Conservation (phyloP, 1,284 basidiomycete species). For the Leccinum fuscescens region DNA sequence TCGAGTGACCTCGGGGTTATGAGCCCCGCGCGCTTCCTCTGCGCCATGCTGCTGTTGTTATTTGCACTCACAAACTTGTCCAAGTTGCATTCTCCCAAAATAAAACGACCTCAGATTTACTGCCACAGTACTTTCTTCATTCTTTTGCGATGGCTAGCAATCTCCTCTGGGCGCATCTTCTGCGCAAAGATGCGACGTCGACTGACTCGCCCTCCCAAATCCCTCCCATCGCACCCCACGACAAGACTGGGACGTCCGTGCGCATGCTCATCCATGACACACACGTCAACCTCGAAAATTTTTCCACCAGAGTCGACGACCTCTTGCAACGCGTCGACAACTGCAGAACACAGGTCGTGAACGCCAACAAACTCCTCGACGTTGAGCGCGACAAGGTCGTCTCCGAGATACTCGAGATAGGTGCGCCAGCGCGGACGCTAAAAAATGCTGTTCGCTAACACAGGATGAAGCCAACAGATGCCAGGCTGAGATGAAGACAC, state of each 20-base stretch:
- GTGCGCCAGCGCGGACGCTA: conserved; percentile 25
- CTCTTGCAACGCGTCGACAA: conserved; percentile 42
- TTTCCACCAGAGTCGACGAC: conserved; percentile 48
- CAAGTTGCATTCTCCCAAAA: too few relatives aligned
- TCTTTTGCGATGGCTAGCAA: conserved; percentile 15
- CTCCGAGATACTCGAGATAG: conserved; percentile 44
- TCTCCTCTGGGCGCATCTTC: conserved; percentile 51
- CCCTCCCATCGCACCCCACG: conserved; percentile 48
- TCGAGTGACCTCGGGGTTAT: conserved; percentile 42
- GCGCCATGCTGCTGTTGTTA: conserved; percentile 36
- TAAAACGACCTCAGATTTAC: background rate
- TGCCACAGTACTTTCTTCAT: too few relatives aligned
- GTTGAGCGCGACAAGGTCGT: conserved; percentile 44
- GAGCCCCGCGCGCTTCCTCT: conserved; percentile 42
- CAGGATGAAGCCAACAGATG: conserved; percentile 50
- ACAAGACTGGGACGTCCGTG: conserved; percentile 64
- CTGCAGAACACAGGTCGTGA: conserved; percentile 42
- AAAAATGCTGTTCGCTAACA: background rate
- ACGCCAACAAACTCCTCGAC: conserved; percentile 45
- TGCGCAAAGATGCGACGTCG: conserved; percentile 39
- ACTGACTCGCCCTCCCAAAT: conserved; percentile 17
- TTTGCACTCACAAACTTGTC: accelerated
- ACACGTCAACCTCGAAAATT: conserved; percentile 60
- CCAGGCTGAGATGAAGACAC: conserved; percentile 57
- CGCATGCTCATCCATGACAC: conserved; percentile 68